phyloP scores from a whole-genome alignment of 441 rosid species.

The Aleurites moluccanus region DNA sequence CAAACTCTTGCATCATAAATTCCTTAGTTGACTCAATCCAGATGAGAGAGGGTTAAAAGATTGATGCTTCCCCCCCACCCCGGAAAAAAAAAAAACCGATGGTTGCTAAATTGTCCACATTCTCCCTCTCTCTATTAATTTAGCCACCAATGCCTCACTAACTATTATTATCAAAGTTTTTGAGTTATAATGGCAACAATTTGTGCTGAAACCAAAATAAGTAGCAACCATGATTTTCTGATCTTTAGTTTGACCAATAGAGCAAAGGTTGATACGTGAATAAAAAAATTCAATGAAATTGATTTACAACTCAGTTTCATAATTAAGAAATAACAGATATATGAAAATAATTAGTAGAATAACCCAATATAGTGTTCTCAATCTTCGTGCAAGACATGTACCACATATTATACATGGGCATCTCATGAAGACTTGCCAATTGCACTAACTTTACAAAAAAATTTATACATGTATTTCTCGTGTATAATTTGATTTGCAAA shows the following conservation, averaged over 20 bases:
- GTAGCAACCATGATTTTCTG: background rate
- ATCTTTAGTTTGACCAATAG: background rate
- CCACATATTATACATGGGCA: background rate
- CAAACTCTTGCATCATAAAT: background rate
- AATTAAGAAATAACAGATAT: background rate
- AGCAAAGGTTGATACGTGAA: background rate
- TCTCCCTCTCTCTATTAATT: background rate
- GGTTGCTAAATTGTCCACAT: background rate
- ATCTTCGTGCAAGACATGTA: background rate
- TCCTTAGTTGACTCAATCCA: background rate
- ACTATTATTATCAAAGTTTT: background rate
- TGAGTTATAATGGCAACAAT: background rate
- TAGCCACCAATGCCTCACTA: background rate
- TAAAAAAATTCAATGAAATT: conserved; percentile 2
- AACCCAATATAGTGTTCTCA: background rate
- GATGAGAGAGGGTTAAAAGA: background rate
- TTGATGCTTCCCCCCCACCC: background rate
- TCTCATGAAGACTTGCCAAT: background rate
- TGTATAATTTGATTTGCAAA: no score
- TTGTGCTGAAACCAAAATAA: background rate
- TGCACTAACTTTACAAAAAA: background rate
- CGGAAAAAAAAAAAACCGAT: background rate
- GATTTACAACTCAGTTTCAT: background rate
- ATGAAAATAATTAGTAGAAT: background rate
- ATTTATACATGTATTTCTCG: no score